These are phyloP conservation scores for Fraxinus excelsior DNA, from an alignment of 257 asterid species.

Conservation along the genomic window DNA sequence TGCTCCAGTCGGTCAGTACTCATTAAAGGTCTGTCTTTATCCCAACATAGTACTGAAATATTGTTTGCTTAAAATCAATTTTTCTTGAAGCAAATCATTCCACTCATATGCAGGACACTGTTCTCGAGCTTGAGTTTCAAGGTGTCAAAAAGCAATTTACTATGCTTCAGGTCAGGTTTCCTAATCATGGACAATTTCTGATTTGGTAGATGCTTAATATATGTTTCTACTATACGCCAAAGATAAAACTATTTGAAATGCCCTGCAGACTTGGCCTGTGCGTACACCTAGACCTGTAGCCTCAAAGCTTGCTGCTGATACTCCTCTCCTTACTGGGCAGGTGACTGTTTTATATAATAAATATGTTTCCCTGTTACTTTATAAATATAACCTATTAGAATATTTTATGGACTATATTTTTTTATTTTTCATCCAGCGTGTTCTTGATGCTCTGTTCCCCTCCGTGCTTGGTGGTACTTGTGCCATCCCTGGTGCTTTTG, in stretches of 20 bases:
- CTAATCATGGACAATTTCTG: constrained; percentile 15
- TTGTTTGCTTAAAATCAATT: background rate
- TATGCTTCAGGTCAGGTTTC: constrained; percentile 86
- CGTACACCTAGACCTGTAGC: constrained; percentile 99
- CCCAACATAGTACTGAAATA: constrained; percentile 13
- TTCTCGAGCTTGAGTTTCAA: constrained; percentile 98
- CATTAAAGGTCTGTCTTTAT: constrained; percentile 69
- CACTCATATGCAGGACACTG: constrained; percentile 73
- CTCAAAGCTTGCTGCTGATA: constrained; percentile 94
- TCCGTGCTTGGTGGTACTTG: constrained; percentile 99
- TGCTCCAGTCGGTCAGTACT: constrained; percentile 93
- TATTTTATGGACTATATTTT: constrained; percentile 24
- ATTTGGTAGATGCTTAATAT: constrained; percentile 1
- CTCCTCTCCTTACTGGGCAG: constrained; percentile 99
- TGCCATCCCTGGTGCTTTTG: constrained; percentile 99
- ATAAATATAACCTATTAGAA: background rate
- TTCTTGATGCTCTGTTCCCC: constrained; percentile 97
- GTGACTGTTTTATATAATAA: constrained; percentile 36
- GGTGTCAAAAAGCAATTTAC: constrained; percentile 90
- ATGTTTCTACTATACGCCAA: background rate
- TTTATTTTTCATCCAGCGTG: constrained; percentile 66
- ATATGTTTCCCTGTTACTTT: constrained; percentile 1
- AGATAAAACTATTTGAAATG: constrained; percentile 3
- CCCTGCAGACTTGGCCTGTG: constrained; percentile 89
- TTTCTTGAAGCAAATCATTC: constrained; percentile 25